Evolutionary conservation across 305 asterid species (phyloP).

Genomic region (Fraxinus nigra): DNA sequence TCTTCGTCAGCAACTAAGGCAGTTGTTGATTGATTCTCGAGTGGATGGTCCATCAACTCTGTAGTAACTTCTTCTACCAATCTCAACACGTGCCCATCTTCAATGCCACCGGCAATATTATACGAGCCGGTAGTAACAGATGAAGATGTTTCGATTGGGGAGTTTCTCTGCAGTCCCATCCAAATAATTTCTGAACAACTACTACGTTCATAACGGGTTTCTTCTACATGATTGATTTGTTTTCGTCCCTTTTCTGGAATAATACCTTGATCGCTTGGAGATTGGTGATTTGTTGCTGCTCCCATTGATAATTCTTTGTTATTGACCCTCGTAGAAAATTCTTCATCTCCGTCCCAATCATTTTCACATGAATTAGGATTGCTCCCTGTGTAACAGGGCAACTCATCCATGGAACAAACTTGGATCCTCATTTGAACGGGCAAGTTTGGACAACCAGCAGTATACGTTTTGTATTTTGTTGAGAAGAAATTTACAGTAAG

Average conservation of each 20-base stretch:
- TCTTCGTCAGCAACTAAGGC: constrained; percentile 21
- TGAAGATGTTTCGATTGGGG: constrained; percentile 20
- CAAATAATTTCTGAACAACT: constrained; percentile 4
- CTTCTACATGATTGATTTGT: constrained; percentile 24
- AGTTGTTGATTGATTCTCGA: constrained; percentile 21
- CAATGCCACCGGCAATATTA: constrained; percentile 4
- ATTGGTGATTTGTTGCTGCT: constrained; percentile 9
- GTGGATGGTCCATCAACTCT: constrained; percentile 14
- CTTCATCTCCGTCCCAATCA: constrained; percentile 37
- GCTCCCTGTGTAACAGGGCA: constrained; percentile 60
- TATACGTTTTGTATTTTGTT: constrained; percentile 62
- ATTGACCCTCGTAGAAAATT: constrained; percentile 17
- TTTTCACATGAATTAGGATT: constrained; percentile 14
- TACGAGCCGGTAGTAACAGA: constrained; percentile 16
- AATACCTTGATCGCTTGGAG: constrained; percentile 11
- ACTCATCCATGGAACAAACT: constrained; percentile 68
- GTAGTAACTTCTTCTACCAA: constrained; percentile 20
- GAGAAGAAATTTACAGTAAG: constrained; percentile 81
- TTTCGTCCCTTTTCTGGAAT: constrained; percentile 18
- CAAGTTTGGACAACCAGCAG: constrained; percentile 58
- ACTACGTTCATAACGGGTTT: constrained; percentile 11
- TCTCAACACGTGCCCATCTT: constrained; percentile 23
- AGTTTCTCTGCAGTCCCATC: constrained; percentile 12
- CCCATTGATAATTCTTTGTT: constrained; percentile 19
- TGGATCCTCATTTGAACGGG: constrained; percentile 65